These are phyloP conservation scores for Eragrostis tef DNA, from an alignment of 202 grass and related monocot species.

Conservation along the genomic window DNA sequence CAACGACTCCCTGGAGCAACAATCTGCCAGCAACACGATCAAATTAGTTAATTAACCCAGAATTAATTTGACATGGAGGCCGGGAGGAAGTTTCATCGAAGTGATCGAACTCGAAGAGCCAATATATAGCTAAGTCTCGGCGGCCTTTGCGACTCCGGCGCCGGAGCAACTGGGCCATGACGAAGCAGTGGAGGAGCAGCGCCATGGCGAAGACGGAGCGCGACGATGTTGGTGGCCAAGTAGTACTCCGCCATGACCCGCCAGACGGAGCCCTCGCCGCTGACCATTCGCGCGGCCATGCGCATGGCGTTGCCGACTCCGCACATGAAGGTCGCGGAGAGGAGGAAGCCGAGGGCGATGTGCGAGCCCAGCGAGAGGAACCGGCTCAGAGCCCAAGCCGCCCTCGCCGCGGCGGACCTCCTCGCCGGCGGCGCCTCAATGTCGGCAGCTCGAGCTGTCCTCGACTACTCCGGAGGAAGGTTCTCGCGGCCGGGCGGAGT, in stretches of 20 bases:
- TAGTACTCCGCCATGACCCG: background rate
- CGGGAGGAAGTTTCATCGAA: too few relatives aligned
- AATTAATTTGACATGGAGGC: background rate
- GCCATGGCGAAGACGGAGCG: too few relatives aligned
- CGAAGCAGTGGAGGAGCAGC: too few relatives aligned
- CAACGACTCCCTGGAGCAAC: background rate
- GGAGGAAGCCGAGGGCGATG: background rate
- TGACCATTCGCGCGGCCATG: background rate
- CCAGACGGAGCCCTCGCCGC: background rate
- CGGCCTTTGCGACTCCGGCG: too few relatives aligned
- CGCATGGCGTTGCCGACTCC: background rate
- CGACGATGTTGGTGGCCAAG: fast-evolving
- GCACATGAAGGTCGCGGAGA: too few relatives aligned
- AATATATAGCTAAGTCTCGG: too few relatives aligned
- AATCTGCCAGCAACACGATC: background rate
- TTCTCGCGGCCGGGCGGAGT: too few relatives aligned
- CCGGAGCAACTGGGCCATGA: too few relatives aligned
- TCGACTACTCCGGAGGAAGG: too few relatives aligned
- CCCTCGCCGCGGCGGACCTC: too few relatives aligned
- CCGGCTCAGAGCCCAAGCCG: background rate
- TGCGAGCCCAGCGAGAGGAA: background rate
- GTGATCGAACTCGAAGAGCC: background rate
- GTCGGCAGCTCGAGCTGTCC: too few relatives aligned
- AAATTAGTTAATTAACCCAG: background rate
- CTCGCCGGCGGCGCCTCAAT: too few relatives aligned